Conservation (phyloP, 805 yeast species). For the Dipodascopsis tothii region DNA sequence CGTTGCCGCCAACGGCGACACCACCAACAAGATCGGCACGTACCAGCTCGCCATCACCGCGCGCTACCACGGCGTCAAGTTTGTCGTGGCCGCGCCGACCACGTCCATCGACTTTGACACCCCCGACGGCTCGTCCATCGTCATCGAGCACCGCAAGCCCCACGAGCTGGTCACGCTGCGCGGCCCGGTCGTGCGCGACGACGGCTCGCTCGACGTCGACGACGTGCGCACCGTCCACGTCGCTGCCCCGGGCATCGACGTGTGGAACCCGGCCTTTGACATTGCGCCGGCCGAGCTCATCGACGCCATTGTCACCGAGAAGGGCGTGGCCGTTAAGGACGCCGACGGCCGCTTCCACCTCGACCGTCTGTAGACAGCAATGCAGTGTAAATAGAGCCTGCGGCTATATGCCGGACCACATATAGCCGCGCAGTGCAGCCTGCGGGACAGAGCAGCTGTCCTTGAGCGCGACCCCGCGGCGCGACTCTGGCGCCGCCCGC, state of each 20-base stretch:
- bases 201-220: slow-evolving; percentile 28
- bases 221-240: slow-evolving; percentile 49
- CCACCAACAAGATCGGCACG: slow-evolving; percentile 95
- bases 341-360: slow-evolving; percentile 46
- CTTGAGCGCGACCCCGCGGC: no score
- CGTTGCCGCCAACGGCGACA: slow-evolving; percentile 85
- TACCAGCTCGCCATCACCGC: slow-evolving; percentile 76
- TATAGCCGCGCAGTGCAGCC: no score
- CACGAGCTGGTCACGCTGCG: slow-evolving; percentile 67
- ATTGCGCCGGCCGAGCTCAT: slow-evolving; percentile 78
- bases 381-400: no score
- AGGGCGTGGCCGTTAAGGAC: slow-evolving; percentile 48
- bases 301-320: slow-evolving; percentile 86
- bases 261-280: slow-evolving; percentile 96
- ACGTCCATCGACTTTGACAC: slow-evolving; percentile 77
- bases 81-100: slow-evolving; percentile 90
- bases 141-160: slow-evolving; percentile 81
- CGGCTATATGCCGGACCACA: no score
- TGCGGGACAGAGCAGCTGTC: no score
- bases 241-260: slow-evolving; percentile 77
- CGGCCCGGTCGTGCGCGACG: slow-evolving; percentile 51
- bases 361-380: no score
- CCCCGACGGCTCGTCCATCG: slow-evolving; percentile 61
- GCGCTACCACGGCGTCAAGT: slow-evolving; percentile 60
- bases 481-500: no score